phyloP scores from a whole-genome alignment of 768 basidiomycete species.

The Lactarius vividus region DNA sequence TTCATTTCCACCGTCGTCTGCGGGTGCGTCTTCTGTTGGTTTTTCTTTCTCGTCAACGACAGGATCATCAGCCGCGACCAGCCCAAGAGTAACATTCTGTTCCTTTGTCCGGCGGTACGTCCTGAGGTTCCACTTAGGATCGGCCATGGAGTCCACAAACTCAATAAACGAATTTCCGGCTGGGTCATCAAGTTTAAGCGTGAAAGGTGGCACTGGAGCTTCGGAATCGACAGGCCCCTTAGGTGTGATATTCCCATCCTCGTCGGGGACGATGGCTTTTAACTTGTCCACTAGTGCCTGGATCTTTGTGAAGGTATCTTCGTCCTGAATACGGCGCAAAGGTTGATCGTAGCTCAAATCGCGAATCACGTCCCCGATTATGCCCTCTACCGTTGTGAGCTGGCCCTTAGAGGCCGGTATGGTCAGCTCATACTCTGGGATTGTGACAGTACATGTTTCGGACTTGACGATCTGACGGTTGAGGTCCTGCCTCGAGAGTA shows the following conservation, averaged over 20 bases:
- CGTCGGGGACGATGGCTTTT: constrained; percentile 59
- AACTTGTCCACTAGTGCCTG: constrained; percentile 69
- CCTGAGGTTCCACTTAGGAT: constrained; percentile 90
- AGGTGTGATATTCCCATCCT: constrained; percentile 36
- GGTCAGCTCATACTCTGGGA: constrained; percentile 88
- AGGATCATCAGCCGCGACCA: constrained; percentile 52
- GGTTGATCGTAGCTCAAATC: constrained; percentile 85
- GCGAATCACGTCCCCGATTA: constrained; percentile 74
- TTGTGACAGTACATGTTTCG: constrained; percentile 69
- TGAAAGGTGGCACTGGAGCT: constrained; percentile 67
- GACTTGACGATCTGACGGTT: constrained; percentile 94
- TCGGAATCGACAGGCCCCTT: constrained; percentile 41
- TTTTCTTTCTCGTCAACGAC: constrained; percentile 24
- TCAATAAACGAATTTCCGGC: constrained; percentile 97
- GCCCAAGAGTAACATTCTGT: constrained; percentile 78
- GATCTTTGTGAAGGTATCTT: constrained; percentile 68
- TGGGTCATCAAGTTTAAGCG: constrained; percentile 86
- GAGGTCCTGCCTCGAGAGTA: constrained; percentile 72
- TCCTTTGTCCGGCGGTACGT: constrained; percentile 75
- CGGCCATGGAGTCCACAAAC: constrained; percentile 79
- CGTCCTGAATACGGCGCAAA: constrained; percentile 75
- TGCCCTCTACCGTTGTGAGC: constrained; percentile 94
- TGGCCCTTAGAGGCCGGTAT: constrained; percentile 89
- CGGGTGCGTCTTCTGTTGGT: constrained; percentile 28
- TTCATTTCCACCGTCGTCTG: constrained; percentile 54